Conservation (phyloP, 2,329 filamentous ascomycete genomes). For the Biscogniauxia sp. region DNA sequence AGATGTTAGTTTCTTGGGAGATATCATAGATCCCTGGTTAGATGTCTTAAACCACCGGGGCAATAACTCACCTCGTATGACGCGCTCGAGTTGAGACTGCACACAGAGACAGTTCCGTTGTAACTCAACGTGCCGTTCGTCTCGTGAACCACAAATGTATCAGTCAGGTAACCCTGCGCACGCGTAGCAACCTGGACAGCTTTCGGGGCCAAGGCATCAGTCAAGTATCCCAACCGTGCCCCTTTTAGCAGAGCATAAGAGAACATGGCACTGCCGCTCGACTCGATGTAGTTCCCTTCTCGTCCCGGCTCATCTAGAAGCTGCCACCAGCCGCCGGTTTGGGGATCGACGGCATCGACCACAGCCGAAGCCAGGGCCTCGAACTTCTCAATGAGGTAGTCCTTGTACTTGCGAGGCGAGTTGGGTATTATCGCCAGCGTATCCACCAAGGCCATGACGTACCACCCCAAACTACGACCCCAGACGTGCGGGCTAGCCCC, state of each 20-base stretch:
- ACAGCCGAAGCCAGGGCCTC: slow-evolving; percentile 24
- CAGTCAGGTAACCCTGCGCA: slow-evolving; percentile 24
- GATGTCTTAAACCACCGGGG: background rate
- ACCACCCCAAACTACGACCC: slow-evolving; percentile 39
- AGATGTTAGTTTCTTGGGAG: slow-evolving; percentile 11
- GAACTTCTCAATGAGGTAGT: slow-evolving; percentile 20
- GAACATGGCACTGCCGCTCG: slow-evolving; percentile 36
- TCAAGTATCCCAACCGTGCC: slow-evolving; percentile 34
- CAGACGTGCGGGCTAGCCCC: slow-evolving; percentile 38
- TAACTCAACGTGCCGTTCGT: slow-evolving; percentile 30
- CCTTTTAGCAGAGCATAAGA: slow-evolving; percentile 38
- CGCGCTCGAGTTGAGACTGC: slow-evolving; percentile 42
- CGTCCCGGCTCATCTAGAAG: slow-evolving; percentile 28
- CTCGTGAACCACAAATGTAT: slow-evolving; percentile 27
- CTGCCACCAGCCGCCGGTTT: slow-evolving; percentile 38
- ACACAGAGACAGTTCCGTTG: slow-evolving; percentile 38
- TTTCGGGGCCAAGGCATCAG: background rate
- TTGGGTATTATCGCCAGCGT: slow-evolving; percentile 30
- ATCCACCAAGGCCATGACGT: slow-evolving; percentile 37
- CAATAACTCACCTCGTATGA: slow-evolving; percentile 31
- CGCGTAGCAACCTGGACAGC: slow-evolving; percentile 15
- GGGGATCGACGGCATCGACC: slow-evolving; percentile 23
- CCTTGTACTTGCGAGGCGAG: slow-evolving; percentile 4
- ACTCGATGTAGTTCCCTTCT: slow-evolving; percentile 37
- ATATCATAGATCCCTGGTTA: background rate